Evolutionary conservation across 2,329 filamentous ascomycete genomes (phyloP), one percentile per base, ranked within the genome.

Genomic region (Fonsecaea pedrosoi): DNA sequence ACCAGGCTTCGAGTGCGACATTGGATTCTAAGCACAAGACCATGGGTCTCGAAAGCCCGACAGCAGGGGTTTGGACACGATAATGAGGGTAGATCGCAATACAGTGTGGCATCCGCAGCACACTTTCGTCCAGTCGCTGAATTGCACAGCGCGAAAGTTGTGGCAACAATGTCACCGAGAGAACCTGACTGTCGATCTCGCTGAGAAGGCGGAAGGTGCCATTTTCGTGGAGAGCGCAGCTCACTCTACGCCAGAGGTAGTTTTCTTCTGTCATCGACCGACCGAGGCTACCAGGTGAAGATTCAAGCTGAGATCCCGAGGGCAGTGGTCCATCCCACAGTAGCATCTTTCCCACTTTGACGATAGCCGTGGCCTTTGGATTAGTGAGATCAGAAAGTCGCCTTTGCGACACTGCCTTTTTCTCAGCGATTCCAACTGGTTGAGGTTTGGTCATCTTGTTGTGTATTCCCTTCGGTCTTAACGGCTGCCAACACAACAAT

Each of bases 61-160:
- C 83, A 18, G 90, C 86, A 2, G 87, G 90, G 1, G 92, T 86
- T 21, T 87, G 88, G 9, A 90, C 85, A 0, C 92, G 89, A 78
- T 99, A 98, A 69, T 94, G 94, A 15, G 95, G 94, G 75, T 97
- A 97, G 55, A 99, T 94, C 60, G 92, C 94, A 70, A 99, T 91
- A 80, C 94, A 98, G 75, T 92, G 95, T 67, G 97, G 92, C 77
- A 95, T 92, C 70, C 96, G 92, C 50, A 99, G 80, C 8, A 99
- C 94, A 4, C 94, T 96, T 60, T 89, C 88, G 77, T 98, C 92
- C 60, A 99, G 83, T 73, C 94, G 88, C 77, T 99, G 95, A 60
- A 99, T 89, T 8, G 94, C 92, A 76, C 91, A 95, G 62, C 95
- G 87, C 18, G 93, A 95, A 7, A 99, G 83, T 74, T 97, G 92